Evolutionary conservation across 768 basidiomycete genomes (phyloP).

Genomic region (Tulasnella calospora): DNA sequence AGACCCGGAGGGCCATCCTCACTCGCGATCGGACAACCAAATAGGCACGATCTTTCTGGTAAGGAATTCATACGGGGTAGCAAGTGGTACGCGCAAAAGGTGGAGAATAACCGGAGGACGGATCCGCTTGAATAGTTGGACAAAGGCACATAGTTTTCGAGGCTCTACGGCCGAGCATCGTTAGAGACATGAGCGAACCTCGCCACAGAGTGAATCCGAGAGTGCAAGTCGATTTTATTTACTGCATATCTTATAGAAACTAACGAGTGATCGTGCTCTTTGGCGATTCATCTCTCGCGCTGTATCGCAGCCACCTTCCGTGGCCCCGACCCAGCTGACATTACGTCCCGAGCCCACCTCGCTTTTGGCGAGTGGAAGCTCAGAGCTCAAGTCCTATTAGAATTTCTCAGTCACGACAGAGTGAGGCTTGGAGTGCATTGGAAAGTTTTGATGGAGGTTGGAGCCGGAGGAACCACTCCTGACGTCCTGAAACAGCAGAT

Average conservation of each 20-base stretch:
- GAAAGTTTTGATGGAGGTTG: background rate
- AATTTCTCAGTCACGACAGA: background rate
- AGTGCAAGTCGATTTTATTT: no score
- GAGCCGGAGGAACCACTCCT: background rate
- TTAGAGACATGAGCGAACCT: background rate
- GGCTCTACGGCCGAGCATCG: background rate
- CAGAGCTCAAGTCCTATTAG: background rate
- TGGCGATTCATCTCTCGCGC: background rate
- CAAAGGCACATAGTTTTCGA: background rate
- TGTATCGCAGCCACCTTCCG: background rate
- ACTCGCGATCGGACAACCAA: background rate
- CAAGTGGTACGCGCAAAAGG: background rate
- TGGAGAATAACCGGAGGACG: background rate
- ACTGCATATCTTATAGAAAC: background rate
- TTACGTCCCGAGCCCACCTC: background rate
- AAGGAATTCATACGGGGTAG: background rate
- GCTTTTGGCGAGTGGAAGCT: background rate
- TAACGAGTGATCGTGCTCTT: background rate
- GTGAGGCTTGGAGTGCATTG: background rate
- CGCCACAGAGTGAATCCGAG: background rate
- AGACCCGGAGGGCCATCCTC: background rate
- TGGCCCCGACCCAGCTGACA: background rate
- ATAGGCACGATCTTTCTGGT: background rate
- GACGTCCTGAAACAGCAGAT: background rate
- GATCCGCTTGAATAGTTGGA: background rate